Conservation (phyloP, 257 asterid genomes). For the Lycium barbarum region DNA sequence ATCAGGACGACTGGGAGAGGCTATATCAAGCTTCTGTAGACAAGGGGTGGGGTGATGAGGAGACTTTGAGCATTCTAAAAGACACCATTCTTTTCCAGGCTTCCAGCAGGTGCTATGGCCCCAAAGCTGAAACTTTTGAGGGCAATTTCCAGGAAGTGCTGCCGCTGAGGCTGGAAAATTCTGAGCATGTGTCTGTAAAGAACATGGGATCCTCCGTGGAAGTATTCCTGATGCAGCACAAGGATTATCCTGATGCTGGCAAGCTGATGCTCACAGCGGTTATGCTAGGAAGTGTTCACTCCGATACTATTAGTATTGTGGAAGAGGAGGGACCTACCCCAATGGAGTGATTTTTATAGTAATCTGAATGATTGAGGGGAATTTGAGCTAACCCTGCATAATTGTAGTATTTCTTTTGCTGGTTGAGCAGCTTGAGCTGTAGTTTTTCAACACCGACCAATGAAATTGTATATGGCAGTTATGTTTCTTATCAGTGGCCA, state of each 20-base stretch:
- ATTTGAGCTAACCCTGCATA: background rate
- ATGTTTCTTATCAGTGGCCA: background rate
- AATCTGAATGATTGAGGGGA: constrained; percentile 15
- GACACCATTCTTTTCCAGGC: constrained; percentile 77
- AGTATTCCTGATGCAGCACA: constrained; percentile 79
- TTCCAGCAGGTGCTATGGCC: constrained; percentile 79
- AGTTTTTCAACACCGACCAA: background rate
- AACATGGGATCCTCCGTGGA: constrained; percentile 65
- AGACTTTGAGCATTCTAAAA: constrained; percentile 55
- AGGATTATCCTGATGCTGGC: constrained; percentile 84
- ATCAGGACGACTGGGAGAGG: constrained; percentile 83
- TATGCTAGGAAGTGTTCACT: constrained; percentile 58
- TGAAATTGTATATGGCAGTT: background rate
- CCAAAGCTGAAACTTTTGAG: constrained; percentile 62
- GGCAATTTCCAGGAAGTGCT: constrained; percentile 75
- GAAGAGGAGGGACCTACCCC: constrained; percentile 28
- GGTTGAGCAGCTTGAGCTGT: constrained; percentile 19
- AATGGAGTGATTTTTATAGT: constrained; percentile 1
- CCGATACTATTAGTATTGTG: constrained; percentile 1
- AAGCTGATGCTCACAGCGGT: constrained; percentile 82
- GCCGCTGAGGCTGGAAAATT: constrained; percentile 61
- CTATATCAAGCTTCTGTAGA: constrained; percentile 60
- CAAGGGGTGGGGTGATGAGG: constrained; percentile 91
- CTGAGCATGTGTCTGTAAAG: constrained; percentile 42
- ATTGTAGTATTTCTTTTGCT: background rate